These are phyloP conservation scores for Pneumocystis wakefieldiae DNA, from an alignment of 1,139 yeast species.

Conservation along the genomic window DNA sequence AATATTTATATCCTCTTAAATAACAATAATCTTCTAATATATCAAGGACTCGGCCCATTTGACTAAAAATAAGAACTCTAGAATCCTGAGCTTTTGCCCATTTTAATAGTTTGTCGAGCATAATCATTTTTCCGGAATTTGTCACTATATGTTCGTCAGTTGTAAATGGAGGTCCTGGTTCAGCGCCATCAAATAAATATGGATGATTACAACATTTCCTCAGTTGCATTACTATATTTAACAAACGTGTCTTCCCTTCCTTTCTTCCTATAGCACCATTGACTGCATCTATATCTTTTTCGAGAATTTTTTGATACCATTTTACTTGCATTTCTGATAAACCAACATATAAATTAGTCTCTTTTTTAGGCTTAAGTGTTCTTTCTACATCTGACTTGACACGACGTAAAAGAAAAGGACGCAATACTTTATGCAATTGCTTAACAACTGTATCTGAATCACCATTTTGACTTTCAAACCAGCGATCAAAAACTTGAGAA, in stretches of 20 bases:
- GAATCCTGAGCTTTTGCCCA: conserved; percentile 67
- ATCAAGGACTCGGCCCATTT: conserved; percentile 85
- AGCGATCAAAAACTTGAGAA: conserved; percentile 73
- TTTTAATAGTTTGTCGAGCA: conserved; percentile 66
- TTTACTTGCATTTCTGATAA: conserved; percentile 88
- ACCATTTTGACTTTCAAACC: conserved; percentile 46
- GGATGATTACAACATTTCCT: conserved; percentile 97
- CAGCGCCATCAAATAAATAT: conserved; percentile 92
- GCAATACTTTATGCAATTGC: conserved; percentile 77
- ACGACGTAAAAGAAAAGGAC: conserved; percentile 78
- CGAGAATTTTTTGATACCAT: conserved; percentile 81
- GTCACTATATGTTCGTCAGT: conserved; percentile 85
- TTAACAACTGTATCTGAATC: conserved; percentile 55
- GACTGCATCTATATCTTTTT: conserved; percentile 91
- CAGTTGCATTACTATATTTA: conserved; percentile 91
- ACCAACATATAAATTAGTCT: conserved; percentile 75
- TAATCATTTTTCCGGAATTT: conserved; percentile 82
- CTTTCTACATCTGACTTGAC: conserved; percentile 88
- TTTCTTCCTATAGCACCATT: conserved; percentile 80
- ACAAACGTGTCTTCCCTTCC: conserved; percentile 76
- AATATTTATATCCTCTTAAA: conserved; percentile 69
- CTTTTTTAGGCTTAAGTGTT: conserved; percentile 73
- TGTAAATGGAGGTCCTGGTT: conserved; percentile 96
- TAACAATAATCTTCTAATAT: conserved; percentile 85
- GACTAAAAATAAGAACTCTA: conserved; percentile 81